These are phyloP conservation scores for Syncephalis plumigaleata DNA, from an alignment of 371 early-diverging fungal genomes.

Conservation along the genomic window DNA sequence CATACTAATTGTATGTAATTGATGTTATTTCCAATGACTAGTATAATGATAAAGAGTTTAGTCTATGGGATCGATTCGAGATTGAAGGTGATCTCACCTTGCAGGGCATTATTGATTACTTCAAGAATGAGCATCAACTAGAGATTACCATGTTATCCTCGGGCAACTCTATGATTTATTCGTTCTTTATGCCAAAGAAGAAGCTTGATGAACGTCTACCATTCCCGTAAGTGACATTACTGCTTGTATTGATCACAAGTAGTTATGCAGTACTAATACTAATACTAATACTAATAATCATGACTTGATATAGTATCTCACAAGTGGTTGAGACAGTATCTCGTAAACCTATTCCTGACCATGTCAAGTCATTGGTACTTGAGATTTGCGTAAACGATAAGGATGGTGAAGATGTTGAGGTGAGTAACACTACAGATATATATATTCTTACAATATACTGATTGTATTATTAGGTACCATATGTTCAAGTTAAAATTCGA, in stretches of 20 bases:
- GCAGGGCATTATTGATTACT: constrained; percentile 74
- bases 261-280: too few relatives aligned
- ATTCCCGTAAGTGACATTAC: constrained; percentile 22
- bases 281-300: constrained; percentile 2
- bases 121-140: constrained; percentile 66
- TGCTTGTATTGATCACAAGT: too few relatives aligned
- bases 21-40: constrained; percentile 12
- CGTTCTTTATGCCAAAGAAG: constrained; percentile 75
- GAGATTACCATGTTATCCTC: constrained; percentile 92
- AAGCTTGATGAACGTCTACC: constrained; percentile 58
- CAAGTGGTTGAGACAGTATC: constrained; percentile 65
- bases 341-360: constrained; percentile 73
- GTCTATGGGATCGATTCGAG: constrained; percentile 96
- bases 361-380: constrained; percentile 66
- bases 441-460: too few relatives aligned
- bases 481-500: too few relatives aligned
- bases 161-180: constrained; percentile 87
- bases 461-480: too few relatives aligned
- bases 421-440: constrained; percentile 8
- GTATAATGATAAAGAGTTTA: constrained; percentile 77
- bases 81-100: constrained; percentile 75
- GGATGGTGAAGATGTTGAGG: constrained; percentile 85
- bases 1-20: background rate
- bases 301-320: constrained; percentile 28
- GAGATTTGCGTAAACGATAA: constrained; percentile 78